A percentile compares a stretch with the other conserved stretches of the same genome.
phyloP scores from a whole-genome alignment of 2,329 filamentous ascomycete genomes.

The Ophiocordyceps camponoti-floridani region DNA sequence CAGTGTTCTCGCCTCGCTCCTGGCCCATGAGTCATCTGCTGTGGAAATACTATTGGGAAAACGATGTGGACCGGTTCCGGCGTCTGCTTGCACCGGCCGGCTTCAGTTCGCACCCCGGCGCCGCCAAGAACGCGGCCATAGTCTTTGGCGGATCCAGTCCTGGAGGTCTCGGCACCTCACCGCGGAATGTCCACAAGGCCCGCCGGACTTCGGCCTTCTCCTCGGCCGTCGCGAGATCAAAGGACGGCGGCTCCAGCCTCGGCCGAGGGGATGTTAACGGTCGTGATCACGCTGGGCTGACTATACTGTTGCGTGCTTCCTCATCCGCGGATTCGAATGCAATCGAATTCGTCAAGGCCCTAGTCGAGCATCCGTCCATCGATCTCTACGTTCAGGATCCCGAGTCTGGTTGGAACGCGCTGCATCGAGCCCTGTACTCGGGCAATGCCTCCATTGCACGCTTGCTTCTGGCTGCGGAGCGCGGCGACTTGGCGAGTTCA shows the following conservation, averaged over 20 bases:
- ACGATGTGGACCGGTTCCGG: constrained; percentile 92
- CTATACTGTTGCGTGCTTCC: constrained; percentile 67
- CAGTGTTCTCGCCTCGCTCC: constrained; percentile 5
- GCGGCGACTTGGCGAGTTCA: constrained; percentile 42
- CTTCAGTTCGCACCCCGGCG: constrained; percentile 30
- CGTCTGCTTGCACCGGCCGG: constrained; percentile 63
- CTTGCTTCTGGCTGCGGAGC: constrained; percentile 62
- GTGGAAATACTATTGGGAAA: constrained; percentile 93
- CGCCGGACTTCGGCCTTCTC: constrained; percentile 34
- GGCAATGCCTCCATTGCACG: constrained; percentile 80
- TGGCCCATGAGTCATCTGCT: constrained; percentile 81
- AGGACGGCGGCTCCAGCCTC: constrained; percentile 23
- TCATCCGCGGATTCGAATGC: constrained; percentile 56
- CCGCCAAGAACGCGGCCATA: constrained; percentile 34
- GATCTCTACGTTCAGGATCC: constrained; percentile 77
- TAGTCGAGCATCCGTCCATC: constrained; percentile 65
- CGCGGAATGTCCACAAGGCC: constrained; percentile 27
- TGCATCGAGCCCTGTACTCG: constrained; percentile 79
- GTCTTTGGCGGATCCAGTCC: constrained; percentile 19
- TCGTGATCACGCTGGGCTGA: constrained; percentile 66
- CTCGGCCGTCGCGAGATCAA: constrained; percentile 22
- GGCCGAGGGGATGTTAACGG: constrained; percentile 60
- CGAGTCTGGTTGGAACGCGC: constrained; percentile 90
- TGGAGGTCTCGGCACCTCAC: constrained; percentile 27
- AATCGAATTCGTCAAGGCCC: constrained; percentile 54